phyloP scores from a whole-genome alignment of 495 filamentous ascomycete genomes.

The Penicillium tannophilum region DNA sequence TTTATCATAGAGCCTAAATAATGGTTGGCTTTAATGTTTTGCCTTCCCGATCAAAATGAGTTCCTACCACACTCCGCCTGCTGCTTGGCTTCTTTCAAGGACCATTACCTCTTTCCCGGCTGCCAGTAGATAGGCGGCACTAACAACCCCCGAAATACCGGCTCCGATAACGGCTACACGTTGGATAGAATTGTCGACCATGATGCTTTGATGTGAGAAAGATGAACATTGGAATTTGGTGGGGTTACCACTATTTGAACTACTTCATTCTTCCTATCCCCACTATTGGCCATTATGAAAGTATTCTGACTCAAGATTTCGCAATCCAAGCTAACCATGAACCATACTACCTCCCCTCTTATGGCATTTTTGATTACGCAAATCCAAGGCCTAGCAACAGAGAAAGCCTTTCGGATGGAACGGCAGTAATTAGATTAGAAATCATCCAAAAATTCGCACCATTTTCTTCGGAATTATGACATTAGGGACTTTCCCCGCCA shows the following conservation, averaged over 20 bases:
- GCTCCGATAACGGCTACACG: constrained; percentile 69
- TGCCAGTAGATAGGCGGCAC: constrained; percentile 62
- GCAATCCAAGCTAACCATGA: constrained; percentile 12
- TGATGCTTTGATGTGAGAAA: constrained; percentile 10
- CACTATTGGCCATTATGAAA: constrained; percentile 8
- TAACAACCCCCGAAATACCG: constrained; percentile 66
- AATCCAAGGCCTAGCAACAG: not conserved
- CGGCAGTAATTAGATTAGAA: constrained; percentile 16
- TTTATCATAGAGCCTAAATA: constrained; percentile 58
- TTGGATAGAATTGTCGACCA: constrained; percentile 30
- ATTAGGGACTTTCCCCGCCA: constrained; percentile 4
- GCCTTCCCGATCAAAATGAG: not conserved
- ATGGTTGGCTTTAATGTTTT: not conserved
- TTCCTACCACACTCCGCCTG: constrained; percentile 65
- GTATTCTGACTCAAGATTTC: constrained; percentile 19
- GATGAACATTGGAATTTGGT: not conserved
- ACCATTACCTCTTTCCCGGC: constrained; percentile 63
- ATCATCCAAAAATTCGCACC: constrained; percentile 2
- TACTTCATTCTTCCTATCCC: not conserved
- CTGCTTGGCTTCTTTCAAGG: constrained; percentile 60
- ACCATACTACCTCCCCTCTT: not conserved
- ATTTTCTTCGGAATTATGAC: constrained; percentile 19
- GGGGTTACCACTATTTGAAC: not conserved
- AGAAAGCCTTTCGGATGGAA: constrained; percentile 5
- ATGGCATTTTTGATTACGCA: not conserved